Evolutionary conservation across 2,329 filamentous ascomycete genomes (phyloP).

Genomic region (Kalmusia sp.): DNA sequence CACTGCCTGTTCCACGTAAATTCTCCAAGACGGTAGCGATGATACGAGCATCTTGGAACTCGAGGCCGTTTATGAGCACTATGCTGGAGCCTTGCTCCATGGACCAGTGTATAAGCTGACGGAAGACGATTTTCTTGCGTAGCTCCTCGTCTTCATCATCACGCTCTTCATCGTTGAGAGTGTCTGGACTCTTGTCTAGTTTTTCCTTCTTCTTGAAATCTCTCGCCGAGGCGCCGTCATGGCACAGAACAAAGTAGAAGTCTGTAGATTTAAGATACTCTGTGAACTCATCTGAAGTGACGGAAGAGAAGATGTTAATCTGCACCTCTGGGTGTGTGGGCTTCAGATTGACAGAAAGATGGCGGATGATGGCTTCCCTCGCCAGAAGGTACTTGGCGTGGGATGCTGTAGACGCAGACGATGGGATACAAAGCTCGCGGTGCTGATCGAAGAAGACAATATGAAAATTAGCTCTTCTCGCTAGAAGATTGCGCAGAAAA

Average conservation of each 20-base stretch:
- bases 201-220: constrained; percentile 27
- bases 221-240: constrained; percentile 62
- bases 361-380: constrained; percentile 68
- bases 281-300: constrained; percentile 59
- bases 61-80: constrained; percentile 68
- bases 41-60: constrained; percentile 70
- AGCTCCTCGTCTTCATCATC: constrained; percentile 26
- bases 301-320: constrained; percentile 57
- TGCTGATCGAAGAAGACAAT: constrained; percentile 72
- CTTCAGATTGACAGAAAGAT: constrained; percentile 60
- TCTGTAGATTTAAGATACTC: constrained; percentile 62
- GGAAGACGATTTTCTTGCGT: constrained; percentile 39
- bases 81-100: constrained; percentile 65
- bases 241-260: constrained; percentile 72
- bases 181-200: constrained; percentile 24
- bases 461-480: constrained; percentile 74
- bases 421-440: constrained; percentile 63
- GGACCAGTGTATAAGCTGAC: constrained; percentile 63
- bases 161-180: constrained; percentile 28
- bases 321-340: constrained; percentile 49
- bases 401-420: constrained; percentile 38
- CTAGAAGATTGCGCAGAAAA: constrained; percentile 66
- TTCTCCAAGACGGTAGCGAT: constrained; percentile 27
- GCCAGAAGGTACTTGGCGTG: constrained; percentile 66
- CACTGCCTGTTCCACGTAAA: constrained; percentile 22